Evolutionary conservation across 140 eudicot species (phyloP), one percentile per base, ranked within the genome.

Genomic region (Bidens hawaiensis): DNA sequence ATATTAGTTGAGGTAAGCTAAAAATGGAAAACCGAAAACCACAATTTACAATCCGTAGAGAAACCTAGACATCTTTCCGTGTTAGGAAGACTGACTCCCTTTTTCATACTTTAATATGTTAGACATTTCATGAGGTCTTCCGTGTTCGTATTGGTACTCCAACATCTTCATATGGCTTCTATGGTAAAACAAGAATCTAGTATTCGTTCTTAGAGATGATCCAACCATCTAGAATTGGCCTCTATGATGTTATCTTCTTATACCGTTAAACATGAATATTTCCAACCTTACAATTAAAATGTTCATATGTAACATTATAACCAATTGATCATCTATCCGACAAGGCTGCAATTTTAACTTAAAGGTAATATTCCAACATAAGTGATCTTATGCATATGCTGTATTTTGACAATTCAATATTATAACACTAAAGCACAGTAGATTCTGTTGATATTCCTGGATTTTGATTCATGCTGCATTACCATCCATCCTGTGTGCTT

Each of bases 1-100:
- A 34, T 30, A 31, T 65, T 31, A 34, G 26, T 49, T 49, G 70
- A 33, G 61, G 38, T 62, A 34, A n/a, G n/a, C n/a, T n/a, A n/a
- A n/a, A n/a, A n/a, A n/a, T n/a, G n/a, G n/a, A n/a, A n/a, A n/a
- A n/a, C n/a, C n/a, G 27, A 33, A 33, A 51, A 22, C 50, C 71
- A 67, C 31, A n/a, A 56, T 0, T 28, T 17, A 31, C 25, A 30
- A 31, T n/a, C 14, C 7, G n/a, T 9, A 46, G 28, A 28, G 47
- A 14, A 19, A 48, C 25, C 24, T 50, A 21, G 25, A 56, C 16
- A 28, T 18, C n/a, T 15, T 11, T 46, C 45, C 19, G 17, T 28
- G 9, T 64, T 64, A 47, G 21, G 21, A 48, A 48, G 60, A 48
- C 33, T 3, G n/a, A n/a, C n/a, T 48, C 22, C n/a, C 48, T 6